These are phyloP conservation scores for Candida silvatica DNA, from an alignment of 805 yeast genomes.

Conservation along the genomic window DNA sequence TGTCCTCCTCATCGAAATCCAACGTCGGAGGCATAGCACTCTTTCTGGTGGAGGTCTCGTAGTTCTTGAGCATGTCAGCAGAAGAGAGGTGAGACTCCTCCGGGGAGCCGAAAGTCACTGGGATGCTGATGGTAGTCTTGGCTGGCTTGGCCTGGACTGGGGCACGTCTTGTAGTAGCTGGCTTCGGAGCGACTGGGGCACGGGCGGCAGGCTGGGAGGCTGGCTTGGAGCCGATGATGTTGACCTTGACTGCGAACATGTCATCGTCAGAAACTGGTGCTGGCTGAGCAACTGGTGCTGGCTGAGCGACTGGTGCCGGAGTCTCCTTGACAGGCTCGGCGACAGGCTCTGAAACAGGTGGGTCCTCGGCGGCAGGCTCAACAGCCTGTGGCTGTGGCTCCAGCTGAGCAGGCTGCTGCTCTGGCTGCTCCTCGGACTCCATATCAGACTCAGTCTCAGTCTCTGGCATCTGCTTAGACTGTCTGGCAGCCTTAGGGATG, in stretches of 20 bases:
- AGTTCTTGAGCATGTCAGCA: conserved; percentile 14
- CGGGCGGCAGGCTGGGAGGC: not conserved
- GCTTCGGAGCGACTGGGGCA: not conserved
- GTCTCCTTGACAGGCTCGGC: not conserved
- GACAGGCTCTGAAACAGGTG: too few species aligned
- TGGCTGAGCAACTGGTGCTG: not conserved
- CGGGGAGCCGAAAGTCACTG: not conserved
- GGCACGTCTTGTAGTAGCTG: not conserved
- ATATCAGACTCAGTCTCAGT: not conserved
- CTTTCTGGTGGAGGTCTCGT: conserved; percentile 18
- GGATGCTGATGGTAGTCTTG: not conserved
- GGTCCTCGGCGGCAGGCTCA: not conserved
- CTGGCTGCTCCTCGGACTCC: not conserved
- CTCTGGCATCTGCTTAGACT: not conserved
- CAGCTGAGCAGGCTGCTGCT: not conserved
- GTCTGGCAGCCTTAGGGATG: conserved; percentile 7
- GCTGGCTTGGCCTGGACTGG: not conserved
- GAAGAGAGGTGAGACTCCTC: not conserved
- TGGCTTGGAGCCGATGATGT: not conserved
- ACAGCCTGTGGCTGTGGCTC: not conserved
- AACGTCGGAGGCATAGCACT: conserved; percentile 16
- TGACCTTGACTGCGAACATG: not conserved
- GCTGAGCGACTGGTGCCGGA: not conserved
- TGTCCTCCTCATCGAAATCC: conserved; percentile 5
- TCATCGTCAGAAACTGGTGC: too few species aligned